Conservation (phyloP, 805 yeast genomes). For the Cyberlindnera bimundalis region DNA sequence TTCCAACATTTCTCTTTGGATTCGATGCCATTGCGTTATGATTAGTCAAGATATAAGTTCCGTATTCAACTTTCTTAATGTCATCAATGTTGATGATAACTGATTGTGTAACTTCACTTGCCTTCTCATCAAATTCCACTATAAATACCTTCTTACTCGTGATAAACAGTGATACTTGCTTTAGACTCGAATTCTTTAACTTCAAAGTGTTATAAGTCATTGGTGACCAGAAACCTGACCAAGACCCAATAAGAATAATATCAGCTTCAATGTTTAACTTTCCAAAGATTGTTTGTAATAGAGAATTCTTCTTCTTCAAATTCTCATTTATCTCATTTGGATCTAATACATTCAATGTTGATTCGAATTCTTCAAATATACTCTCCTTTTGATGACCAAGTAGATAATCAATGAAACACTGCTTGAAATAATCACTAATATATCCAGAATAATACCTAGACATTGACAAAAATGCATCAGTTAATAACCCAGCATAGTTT, state of each 20-base stretch:
- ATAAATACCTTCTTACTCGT: constrained; percentile 23
- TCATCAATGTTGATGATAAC: constrained; percentile 21
- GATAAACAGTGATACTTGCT: constrained; percentile 19
- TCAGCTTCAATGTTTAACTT: constrained; percentile 20
- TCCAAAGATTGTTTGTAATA: constrained; percentile 18
- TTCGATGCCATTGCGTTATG: constrained; percentile 23
- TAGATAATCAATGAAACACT: constrained; percentile 40
- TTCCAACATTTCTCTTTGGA: constrained; percentile 33
- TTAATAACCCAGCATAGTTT: constrained; percentile 38
- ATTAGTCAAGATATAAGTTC: constrained; percentile 26
- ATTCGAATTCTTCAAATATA: constrained; percentile 40
- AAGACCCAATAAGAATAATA: constrained; percentile 26
- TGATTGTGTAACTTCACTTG: constrained; percentile 12
- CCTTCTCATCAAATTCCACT: constrained; percentile 23
- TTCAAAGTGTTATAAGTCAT: constrained; percentile 20
- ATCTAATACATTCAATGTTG: constrained; percentile 30
- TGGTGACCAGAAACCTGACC: constrained; percentile 26
- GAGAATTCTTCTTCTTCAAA: constrained; percentile 29
- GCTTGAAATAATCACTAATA: constrained; percentile 42
- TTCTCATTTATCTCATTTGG: constrained; percentile 23
- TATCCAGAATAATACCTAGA: constrained; percentile 42
- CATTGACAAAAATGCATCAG: constrained; percentile 40
- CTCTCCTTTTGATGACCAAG: constrained; percentile 35
- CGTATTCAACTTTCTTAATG: constrained; percentile 29
- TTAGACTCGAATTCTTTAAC: constrained; percentile 8